These are phyloP conservation scores for Pyrenophora graminea DNA, from an alignment of 2,329 filamentous ascomycete genomes.

Conservation along the genomic window DNA sequence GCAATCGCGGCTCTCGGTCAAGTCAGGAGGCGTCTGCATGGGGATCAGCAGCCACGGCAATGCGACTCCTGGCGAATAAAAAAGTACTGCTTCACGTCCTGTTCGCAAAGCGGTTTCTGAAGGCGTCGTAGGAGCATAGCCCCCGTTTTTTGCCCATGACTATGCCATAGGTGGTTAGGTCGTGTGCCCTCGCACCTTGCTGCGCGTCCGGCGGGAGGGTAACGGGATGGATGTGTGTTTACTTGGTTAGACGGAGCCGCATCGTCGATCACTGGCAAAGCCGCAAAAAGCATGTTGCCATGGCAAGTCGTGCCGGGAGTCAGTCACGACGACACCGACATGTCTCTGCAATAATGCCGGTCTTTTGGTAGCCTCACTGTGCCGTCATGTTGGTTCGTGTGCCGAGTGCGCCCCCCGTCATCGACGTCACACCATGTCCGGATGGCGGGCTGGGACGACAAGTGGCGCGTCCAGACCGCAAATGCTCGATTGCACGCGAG, in stretches of 20 bases:
- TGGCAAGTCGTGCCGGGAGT: slow-evolving; percentile 10
- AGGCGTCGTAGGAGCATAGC: slow-evolving; percentile 13
- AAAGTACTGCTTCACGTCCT: slow-evolving; percentile 14
- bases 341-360: slow-evolving; percentile 14
- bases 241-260: slow-evolving; percentile 12
- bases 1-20: slow-evolving; percentile 15
- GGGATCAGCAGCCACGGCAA: slow-evolving; percentile 11
- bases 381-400: slow-evolving; percentile 7
- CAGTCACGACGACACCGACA: slow-evolving; percentile 1
- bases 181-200: slow-evolving; percentile 16
- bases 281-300: slow-evolving; percentile 18
- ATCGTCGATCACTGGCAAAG: slow-evolving; percentile 25
- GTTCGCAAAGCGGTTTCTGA: slow-evolving; percentile 4
- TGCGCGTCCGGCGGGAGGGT: slow-evolving; percentile 39
- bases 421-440: slow-evolving; percentile 28
- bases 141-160: slow-evolving; percentile 11
- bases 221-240: slow-evolving; percentile 20
- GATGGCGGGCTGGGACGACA: slow-evolving; percentile 33
- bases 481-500: slow-evolving; percentile 30
- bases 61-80: slow-evolving; percentile 17
- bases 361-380: slow-evolving; percentile 15
- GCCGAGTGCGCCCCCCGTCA: slow-evolving; percentile 6
- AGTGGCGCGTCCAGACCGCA: slow-evolving; percentile 33
- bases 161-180: slow-evolving; percentile 19
- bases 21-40: slow-evolving; percentile 1